phyloP scores from a whole-genome alignment of 2,329 filamentous ascomycete species.

The Cladosporium sp. region DNA sequence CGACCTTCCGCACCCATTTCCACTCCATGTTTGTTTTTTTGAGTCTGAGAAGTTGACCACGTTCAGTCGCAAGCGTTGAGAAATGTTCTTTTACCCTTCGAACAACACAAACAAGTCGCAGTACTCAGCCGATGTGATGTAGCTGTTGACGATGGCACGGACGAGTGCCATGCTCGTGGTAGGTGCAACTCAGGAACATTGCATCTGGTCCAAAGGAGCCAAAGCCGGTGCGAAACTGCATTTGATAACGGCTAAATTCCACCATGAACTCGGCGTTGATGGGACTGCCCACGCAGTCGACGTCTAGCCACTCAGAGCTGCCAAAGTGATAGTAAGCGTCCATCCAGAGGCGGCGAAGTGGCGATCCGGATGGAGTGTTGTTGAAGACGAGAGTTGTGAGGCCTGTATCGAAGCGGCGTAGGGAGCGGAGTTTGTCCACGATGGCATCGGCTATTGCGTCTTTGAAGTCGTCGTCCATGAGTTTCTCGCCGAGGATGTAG shows the following conservation, averaged over 20 bases:
- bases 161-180: background rate
- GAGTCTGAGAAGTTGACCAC: background rate
- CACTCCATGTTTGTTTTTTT: background rate
- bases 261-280: constrained; percentile 20
- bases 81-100: background rate
- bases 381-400: constrained; percentile 20
- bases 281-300: background rate
- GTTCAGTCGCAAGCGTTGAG: background rate
- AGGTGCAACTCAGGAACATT: background rate
- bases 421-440: constrained; percentile 15
- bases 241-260: constrained; percentile 17
- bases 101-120: background rate
- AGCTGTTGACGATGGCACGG: background rate
- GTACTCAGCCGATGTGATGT: background rate
- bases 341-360: constrained; percentile 22
- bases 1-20: background rate
- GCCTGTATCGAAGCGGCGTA: background rate
- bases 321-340: constrained; percentile 24
- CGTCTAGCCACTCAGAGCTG: constrained; percentile 7
- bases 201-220: too few species aligned
- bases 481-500: constrained; percentile 31
- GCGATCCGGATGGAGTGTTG: constrained; percentile 19
- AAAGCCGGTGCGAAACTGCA: background rate
- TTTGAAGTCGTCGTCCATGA: constrained; percentile 28
- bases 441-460: constrained; percentile 26